Evolutionary conservation across 2,329 filamentous ascomycete species (phyloP).

Genomic region (Aspergillus pseudoterreus): DNA sequence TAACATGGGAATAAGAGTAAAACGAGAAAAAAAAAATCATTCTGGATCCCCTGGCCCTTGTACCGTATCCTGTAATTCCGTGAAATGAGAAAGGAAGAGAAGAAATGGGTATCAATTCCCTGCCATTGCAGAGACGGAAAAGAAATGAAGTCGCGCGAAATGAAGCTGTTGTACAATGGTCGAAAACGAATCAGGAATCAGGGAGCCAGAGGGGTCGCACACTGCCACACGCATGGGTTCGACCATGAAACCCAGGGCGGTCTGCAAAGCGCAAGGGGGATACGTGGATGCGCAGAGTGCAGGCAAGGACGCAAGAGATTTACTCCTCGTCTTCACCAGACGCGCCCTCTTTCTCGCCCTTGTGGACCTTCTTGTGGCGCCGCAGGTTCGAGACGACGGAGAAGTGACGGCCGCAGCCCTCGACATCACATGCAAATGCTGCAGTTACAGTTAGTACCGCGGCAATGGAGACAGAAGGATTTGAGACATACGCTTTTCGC

Average conservation of each 20-base stretch:
- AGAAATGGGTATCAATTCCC: constrained; percentile 28
- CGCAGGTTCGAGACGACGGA: constrained; percentile 95
- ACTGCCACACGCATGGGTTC: constrained; percentile 8
- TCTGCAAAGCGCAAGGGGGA: constrained; percentile 12
- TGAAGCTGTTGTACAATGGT: constrained; percentile 32
- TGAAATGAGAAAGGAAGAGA: constrained; percentile 14
- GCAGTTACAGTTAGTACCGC: constrained; percentile 19
- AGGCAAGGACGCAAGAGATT: constrained; percentile 7
- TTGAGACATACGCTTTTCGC: constrained; percentile 85
- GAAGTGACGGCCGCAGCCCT: constrained; percentile 92
- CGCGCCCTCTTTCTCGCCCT: constrained; percentile 51
- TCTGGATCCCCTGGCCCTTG: constrained; percentile 14
- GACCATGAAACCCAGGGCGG: constrained; percentile 5
- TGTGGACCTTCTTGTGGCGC: constrained; percentile 94
- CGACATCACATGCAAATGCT: constrained; percentile 93
- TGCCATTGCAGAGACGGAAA: constrained; percentile 19
- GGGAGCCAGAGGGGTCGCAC: constrained; percentile 10
- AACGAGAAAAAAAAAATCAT: constrained; percentile 11
- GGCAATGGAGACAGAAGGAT: background rate
- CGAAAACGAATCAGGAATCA: constrained; percentile 20
- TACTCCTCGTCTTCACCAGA: constrained; percentile 42
- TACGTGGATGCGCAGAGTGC: background rate
- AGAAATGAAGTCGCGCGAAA: constrained; percentile 19
- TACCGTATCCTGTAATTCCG: constrained; percentile 18
- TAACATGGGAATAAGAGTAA: constrained; percentile 24